Base-by-base conservation (phyloP, 768 basidiomycete genomes). In the Agrocybe praecox region DNA sequence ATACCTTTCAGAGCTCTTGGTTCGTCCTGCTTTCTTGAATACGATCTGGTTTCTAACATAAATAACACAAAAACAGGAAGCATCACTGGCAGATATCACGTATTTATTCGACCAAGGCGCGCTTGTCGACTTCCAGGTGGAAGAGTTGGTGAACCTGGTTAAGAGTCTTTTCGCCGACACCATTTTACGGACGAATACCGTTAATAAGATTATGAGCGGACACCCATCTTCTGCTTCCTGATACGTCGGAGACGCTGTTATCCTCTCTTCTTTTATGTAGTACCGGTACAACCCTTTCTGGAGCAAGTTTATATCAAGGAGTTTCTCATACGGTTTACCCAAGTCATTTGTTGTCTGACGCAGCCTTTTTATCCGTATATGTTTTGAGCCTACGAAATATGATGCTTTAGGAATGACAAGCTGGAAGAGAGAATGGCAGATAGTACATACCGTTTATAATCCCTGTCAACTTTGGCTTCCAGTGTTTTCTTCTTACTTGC, bases 71-170 rank as follows among this genome's bases (percentile, higher is more conserved):
- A 29, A n/a, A 50, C 62, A 95, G 94, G 93, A 94, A 72, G 95
- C 94, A 1, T 93, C 92, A 29, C 85, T 98, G 69, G 91, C 87
- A 36, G 96, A 98, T 69, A 88, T 97, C 50, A 87, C 88, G 23
- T 96, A 96, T 69, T 82, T 97, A 9, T 95, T 95, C 67, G 93
- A 95, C 61, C 87, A 91, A 64, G 93, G 95, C 10, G 88, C 92
- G 6, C 75, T 98, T 60, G 87, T 96, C 26, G 96, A 98, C 72
- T 98, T 95, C 69, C 85, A 90, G 59, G 80, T 88, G 8, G 84
- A 90, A 24, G 96, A 98, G 71, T 76, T 98, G 4, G 85, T 88
- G 42, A 79, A 80, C 60, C 80, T 98, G n/a, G 84, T 97, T 23
- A 80, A 80, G 42, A 94, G 94, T 0, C 77, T 98, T 46, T 98